phyloP scores from a whole-genome alignment of 2,329 filamentous ascomycete genomes.

The Exophiala calicioides region DNA sequence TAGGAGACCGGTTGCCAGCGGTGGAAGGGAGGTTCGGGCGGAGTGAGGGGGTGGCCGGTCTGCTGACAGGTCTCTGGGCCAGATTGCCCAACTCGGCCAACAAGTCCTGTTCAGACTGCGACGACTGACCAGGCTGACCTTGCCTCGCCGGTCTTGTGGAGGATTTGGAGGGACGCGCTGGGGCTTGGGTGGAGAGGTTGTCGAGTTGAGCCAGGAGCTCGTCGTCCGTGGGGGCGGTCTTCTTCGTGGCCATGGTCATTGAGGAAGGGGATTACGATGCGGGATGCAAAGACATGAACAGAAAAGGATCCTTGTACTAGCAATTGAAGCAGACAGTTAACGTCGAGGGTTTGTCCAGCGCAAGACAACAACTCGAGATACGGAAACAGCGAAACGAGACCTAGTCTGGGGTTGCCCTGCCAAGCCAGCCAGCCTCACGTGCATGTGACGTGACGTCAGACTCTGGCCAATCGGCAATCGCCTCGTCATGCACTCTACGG shows the following conservation, averaged over 20 bases:
- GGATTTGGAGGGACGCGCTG: constrained; percentile 37
- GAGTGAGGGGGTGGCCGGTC: constrained; percentile 78
- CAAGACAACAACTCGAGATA: too few relatives aligned
- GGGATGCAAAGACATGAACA: too few relatives aligned
- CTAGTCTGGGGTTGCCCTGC: too few relatives aligned
- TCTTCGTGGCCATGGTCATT: constrained; percentile 34
- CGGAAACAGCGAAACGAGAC: too few relatives aligned
- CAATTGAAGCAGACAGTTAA: too few relatives aligned
- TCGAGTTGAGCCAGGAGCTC: constrained; percentile 55
- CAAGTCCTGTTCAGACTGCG: constrained; percentile 65
- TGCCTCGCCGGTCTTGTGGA: constrained; percentile 26
- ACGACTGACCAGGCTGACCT: constrained; percentile 27
- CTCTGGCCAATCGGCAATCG: too few relatives aligned
- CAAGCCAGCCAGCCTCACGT: too few relatives aligned
- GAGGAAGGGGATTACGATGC: not conserved
- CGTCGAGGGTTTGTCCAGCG: too few relatives aligned
- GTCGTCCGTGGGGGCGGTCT: constrained; percentile 43
- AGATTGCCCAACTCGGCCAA: constrained; percentile 86
- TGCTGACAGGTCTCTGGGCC: constrained; percentile 67
- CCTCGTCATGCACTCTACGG: too few relatives aligned
- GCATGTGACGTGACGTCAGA: too few relatives aligned
- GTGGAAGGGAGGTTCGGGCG: constrained; percentile 54
- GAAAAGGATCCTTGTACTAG: too few relatives aligned
- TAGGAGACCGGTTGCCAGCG: constrained; percentile 53
- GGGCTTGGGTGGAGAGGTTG: constrained; percentile 44